Evolutionary conservation across 1,139 yeast genomes (phyloP), one percentile per base, ranked within the genome.

Genomic region (Kodamaea fungicola): DNA sequence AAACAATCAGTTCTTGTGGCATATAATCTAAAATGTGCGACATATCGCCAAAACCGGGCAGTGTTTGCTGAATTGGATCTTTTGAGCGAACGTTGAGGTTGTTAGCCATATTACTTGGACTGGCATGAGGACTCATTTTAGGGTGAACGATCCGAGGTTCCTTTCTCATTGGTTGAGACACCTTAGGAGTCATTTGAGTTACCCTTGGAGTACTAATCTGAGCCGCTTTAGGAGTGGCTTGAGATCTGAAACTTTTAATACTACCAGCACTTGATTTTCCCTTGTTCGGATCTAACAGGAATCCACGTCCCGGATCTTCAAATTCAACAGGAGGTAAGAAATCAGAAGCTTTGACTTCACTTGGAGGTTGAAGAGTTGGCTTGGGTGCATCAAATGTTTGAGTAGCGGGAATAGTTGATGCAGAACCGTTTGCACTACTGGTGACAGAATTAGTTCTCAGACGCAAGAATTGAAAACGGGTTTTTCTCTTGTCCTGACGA

Each of bases 11-110:
- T 8, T 34, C 33, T 9, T 31, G 34, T 9, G 38, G 31, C 13
- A 28, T 26, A 27, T 25, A 31, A 12, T 35, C 22, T 21, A 21
- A 8, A 9, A 10, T n/a, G 9, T 21, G 22, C 12, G 28, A 22
- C n/a, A 28, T 8, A 12, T 33, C 31, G 22, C 35, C 35, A 28
- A 33, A 33, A n/a, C 27, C 35, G n/a, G 35, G 35, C 31, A 28
- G 31, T 10, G n/a, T 24, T 10, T 28, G 33, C 24, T 32, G 19
- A 16, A 16, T 16, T 16, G 19, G 19, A 16, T 16, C 19, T 16
- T 16, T 16, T 4, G 19, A 16, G 19, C 19, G 19, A 16, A 5
- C 19, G 19, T 16, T 16, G 5, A 16, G 3, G 19, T 16, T 16
- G 19, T 16, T 16, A 3, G 5, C 19, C 19, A 16, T 16, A 16